Percentiles rank a stretch among this genome's conserved stretches.
Conservation (phyloP, 2,329 filamentous ascomycete genomes). For the Alternaria alternata region DNA sequence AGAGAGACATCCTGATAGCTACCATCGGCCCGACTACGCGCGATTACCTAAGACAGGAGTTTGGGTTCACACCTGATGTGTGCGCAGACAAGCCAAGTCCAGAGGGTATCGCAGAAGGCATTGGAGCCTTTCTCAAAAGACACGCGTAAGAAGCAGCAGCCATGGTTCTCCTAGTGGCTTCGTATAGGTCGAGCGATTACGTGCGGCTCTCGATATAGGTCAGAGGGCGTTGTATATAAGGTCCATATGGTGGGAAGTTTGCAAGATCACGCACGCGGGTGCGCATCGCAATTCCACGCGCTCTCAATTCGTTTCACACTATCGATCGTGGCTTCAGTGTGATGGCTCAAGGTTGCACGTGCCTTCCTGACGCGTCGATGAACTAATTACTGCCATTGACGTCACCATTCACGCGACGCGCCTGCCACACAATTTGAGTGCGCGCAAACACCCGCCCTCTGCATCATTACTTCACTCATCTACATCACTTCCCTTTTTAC, state of each 20-base stretch:
- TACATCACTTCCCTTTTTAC: background rate
- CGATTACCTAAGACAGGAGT: slow-evolving; percentile 71
- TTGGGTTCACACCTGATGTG: slow-evolving; percentile 76
- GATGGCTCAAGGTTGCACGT: slow-evolving; percentile 9
- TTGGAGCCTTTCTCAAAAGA: slow-evolving; percentile 53
- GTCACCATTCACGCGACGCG: slow-evolving; percentile 20
- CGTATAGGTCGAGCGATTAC: background rate
- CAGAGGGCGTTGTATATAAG: background rate
- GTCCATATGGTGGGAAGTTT: background rate
- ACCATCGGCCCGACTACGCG: slow-evolving; percentile 95
- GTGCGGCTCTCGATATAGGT: background rate
- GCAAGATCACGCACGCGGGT: background rate
- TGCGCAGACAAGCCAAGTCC: slow-evolving; percentile 84
- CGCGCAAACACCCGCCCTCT: background rate
- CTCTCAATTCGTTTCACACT: background rate
- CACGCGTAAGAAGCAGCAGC: background rate
- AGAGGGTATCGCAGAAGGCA: slow-evolving; percentile 76
- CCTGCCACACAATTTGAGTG: background rate
- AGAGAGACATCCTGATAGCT: slow-evolving; percentile 69
- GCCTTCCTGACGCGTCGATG: slow-evolving; percentile 19
- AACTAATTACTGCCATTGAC: slow-evolving; percentile 15
- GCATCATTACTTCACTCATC: background rate
- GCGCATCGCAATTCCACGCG: background rate
- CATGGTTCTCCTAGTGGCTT: background rate
- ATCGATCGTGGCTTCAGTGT: background rate